Base-by-base conservation (phyloP, 352 stramenopile genomes). In the Globisporangium alternatum region DNA sequence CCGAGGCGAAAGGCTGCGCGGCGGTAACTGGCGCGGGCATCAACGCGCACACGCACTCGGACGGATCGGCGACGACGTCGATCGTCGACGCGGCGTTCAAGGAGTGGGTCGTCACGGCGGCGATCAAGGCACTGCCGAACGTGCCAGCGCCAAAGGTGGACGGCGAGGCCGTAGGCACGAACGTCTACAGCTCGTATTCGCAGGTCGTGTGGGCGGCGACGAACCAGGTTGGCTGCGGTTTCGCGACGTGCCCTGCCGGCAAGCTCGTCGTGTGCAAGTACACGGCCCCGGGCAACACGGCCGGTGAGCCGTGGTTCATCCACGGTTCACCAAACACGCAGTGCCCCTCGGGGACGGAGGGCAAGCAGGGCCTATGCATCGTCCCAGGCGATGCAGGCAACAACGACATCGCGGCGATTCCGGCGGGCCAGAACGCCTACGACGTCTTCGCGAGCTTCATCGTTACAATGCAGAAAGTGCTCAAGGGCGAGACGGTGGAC, bases 171-270 rank as follows among this genome's bases (percentile, higher is more conserved):
- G 74, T 92, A 21, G 83, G 83, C 60, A 69, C 72, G 2, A 80
- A 80, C 25, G 72, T 76, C 10, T 90, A 92, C 68, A 89, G 84
- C 67, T 77, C 81, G 45, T 92, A 92, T 65, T 92, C 83, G 60
- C 83, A 90, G 72, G 68, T 90, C 39, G 60, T 92, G n/a, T 92
- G 83, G 83, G 66, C 76, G 5, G 49, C 70, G 22, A 90, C 80
- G 2, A 85, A 74, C 54, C 69, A 79, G 22, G 78, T 92, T 17
- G 83, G 83, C n/a, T 92, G 83, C 62, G 80, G 75, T 5, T 77
- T 64, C 44, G 71, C 75, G 10, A 77, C 69, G 31, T 92, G 83
- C 45, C 53, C 64, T 2, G 58, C 61, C 28, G 71, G 72, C 15
- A 70, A 77, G 25, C 45, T 82, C 51, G 75, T 90, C 13, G 83